phyloP scores from a whole-genome alignment of 2,329 filamentous ascomycete genomes.

The Clonostachys rosea region DNA sequence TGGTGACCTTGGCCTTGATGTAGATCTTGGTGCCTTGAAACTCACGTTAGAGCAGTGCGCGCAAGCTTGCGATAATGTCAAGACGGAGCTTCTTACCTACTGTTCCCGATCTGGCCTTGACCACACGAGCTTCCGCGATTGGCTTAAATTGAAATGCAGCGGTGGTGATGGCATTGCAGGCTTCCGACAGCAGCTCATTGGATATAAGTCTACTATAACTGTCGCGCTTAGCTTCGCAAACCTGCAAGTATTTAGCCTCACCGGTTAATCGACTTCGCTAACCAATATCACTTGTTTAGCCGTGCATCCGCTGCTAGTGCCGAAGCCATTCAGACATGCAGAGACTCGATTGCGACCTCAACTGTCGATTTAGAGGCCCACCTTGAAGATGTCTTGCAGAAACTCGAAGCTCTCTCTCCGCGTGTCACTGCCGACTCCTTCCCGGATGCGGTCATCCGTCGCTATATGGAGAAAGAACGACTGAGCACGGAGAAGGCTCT shows the following conservation, averaged over 20 bases:
- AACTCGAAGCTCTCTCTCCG: not conserved
- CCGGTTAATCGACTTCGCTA: not conserved
- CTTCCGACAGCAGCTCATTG: not conserved
- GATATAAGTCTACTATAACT: not conserved
- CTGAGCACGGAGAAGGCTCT: too few relatives aligned
- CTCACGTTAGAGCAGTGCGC: not conserved
- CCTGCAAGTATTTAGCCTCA: not conserved
- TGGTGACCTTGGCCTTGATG: not conserved
- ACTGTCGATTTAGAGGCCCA: not conserved
- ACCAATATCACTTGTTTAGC: not conserved
- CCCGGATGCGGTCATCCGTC: too few relatives aligned
- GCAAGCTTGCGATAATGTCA: not conserved
- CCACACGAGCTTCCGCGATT: not conserved
- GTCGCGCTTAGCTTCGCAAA: not conserved
- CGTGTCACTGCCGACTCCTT: too few relatives aligned
- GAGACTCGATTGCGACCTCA: not conserved
- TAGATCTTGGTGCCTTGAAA: not conserved
- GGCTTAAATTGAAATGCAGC: not conserved
- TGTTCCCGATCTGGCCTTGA: not conserved
- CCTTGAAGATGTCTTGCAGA: not conserved
- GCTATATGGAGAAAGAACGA: too few relatives aligned
- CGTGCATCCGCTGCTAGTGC: not conserved
- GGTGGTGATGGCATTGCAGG: not conserved
- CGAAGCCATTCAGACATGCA: not conserved
- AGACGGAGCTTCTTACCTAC: not conserved